A percentile compares a stretch with the other conserved stretches of the same genome.
Conservation (phyloP, 2,329 filamentous ascomycete genomes). For the Waltergamsia citrina region DNA sequence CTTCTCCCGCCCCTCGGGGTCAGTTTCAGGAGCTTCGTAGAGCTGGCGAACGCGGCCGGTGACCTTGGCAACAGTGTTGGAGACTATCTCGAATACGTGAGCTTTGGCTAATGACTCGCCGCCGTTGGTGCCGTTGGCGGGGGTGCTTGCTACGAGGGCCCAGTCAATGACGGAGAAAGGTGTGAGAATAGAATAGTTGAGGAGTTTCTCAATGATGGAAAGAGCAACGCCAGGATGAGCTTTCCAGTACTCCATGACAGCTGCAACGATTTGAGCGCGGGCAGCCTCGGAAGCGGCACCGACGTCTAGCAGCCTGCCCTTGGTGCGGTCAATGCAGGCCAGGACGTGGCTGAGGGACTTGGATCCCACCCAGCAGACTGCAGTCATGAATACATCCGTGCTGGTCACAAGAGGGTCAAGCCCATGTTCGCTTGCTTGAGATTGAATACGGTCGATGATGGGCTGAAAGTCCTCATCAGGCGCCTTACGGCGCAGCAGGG, state of each 20-base stretch:
- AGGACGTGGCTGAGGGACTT: constrained; percentile 95
- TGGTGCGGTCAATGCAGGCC: constrained; percentile 90
- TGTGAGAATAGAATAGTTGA: constrained; percentile 93
- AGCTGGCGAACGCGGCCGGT: constrained; percentile 79
- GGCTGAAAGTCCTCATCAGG: constrained; percentile 79
- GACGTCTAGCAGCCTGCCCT: constrained; percentile 75
- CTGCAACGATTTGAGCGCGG: constrained; percentile 78
- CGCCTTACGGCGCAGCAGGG: constrained; percentile 74
- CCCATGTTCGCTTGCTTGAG: constrained; percentile 60
- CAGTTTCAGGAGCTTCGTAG: constrained; percentile 45
- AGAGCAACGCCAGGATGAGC: constrained; percentile 88
- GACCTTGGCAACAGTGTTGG: constrained; percentile 83
- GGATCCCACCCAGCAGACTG: constrained; percentile 85
- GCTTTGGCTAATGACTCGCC: constrained; percentile 61
- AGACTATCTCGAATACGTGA: constrained; percentile 83
- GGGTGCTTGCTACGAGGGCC: constrained; percentile 56
- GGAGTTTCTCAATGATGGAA: constrained; percentile 88
- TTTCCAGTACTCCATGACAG: constrained; percentile 87
- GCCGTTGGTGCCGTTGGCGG: constrained; percentile 40
- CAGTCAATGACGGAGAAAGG: constrained; percentile 82
- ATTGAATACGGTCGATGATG: constrained; percentile 70
- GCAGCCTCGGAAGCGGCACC: constrained; percentile 67
- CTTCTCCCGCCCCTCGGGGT: constrained; percentile 56
- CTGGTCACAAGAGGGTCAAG: constrained; percentile 77
- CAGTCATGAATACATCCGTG: constrained; percentile 88